phyloP scores from a whole-genome alignment of 345 rosid species.

The Eucalyptus melliodora region DNA sequence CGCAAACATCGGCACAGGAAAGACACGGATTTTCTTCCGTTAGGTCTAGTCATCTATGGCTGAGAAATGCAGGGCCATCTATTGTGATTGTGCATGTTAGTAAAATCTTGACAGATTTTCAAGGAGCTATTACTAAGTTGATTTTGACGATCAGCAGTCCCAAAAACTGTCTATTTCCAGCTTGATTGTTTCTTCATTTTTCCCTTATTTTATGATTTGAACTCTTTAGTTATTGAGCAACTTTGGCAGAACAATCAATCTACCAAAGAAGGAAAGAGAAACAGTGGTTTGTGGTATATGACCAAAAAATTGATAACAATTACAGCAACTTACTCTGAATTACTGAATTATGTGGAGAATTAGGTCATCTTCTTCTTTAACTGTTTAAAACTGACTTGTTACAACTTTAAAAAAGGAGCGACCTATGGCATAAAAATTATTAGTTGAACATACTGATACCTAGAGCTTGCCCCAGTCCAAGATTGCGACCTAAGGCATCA shows the following conservation, averaged over 20 bases:
- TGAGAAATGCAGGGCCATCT: not conserved
- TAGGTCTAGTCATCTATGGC: too few relatives aligned
- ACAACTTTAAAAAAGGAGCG: not conserved
- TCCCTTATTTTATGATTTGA: not conserved
- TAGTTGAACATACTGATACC: not conserved
- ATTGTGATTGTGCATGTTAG: not conserved
- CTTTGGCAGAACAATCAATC: not conserved
- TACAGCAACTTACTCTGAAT: not conserved
- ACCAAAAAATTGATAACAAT: not conserved
- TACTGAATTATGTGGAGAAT: not conserved
- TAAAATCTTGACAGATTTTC: not conserved
- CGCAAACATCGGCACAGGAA: too few relatives aligned
- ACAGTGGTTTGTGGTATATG: not conserved
- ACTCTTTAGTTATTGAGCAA: not conserved
- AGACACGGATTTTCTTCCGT: fast-evolving
- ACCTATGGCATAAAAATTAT: too few relatives aligned
- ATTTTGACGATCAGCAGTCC: not conserved
- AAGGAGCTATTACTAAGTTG: not conserved
- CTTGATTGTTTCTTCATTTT: not conserved
- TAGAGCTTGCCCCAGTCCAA: not conserved
- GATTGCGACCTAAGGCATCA: not conserved
- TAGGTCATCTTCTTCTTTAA: not conserved
- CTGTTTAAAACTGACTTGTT: not conserved
- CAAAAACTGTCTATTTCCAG: not conserved
- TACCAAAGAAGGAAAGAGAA: not conserved